phyloP scores from a whole-genome alignment of 2,329 filamentous ascomycete genomes.

The Ophiostoma ips region DNA sequence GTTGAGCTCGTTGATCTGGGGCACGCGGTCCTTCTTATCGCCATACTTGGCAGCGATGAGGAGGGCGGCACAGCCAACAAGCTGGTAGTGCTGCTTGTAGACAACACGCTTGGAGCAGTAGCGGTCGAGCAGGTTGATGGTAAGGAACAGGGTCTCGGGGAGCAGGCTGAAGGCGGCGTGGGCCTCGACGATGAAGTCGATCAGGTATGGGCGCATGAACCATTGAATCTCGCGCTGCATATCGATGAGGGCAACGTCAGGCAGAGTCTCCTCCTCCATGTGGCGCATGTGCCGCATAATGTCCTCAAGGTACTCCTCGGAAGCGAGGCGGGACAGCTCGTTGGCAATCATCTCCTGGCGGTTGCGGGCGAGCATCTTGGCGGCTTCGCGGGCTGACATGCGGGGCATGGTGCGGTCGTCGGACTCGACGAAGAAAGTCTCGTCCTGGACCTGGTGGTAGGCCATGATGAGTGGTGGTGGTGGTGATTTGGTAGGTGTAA shows the following conservation, averaged over 20 bases:
- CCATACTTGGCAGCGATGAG: slow-evolving; percentile 97
- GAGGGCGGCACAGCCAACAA: slow-evolving; percentile 90
- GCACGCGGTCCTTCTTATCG: slow-evolving; percentile 97
- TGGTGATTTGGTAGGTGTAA: neutral
- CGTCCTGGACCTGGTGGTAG: slow-evolving; percentile 22
- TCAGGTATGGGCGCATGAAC: slow-evolving; percentile 97
- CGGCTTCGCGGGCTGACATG: slow-evolving; percentile 59
- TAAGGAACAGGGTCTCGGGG: slow-evolving; percentile 89
- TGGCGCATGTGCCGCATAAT: slow-evolving; percentile 86
- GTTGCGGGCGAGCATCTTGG: slow-evolving; percentile 65
- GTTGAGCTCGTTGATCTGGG: slow-evolving; percentile 90
- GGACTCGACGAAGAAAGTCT: slow-evolving; percentile 42
- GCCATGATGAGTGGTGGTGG: slow-evolving; percentile 18
- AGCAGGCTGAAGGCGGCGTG: slow-evolving; percentile 89
- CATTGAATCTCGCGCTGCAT: slow-evolving; percentile 99
- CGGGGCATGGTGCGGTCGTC: slow-evolving; percentile 38
- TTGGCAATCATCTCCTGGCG: slow-evolving; percentile 79
- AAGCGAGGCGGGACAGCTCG: slow-evolving; percentile 72
- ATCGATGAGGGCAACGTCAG: slow-evolving; percentile 94
- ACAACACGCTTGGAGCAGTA: slow-evolving; percentile 97
- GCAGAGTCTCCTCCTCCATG: slow-evolving; percentile 91
- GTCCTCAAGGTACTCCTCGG: slow-evolving; percentile 87
- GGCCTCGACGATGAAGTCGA: slow-evolving; percentile 96
- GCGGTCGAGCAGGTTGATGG: slow-evolving; percentile 88
- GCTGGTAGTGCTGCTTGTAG: slow-evolving; percentile 97